Base-by-base conservation (phyloP, 805 yeast species). In the Komagataella pastoris region DNA sequence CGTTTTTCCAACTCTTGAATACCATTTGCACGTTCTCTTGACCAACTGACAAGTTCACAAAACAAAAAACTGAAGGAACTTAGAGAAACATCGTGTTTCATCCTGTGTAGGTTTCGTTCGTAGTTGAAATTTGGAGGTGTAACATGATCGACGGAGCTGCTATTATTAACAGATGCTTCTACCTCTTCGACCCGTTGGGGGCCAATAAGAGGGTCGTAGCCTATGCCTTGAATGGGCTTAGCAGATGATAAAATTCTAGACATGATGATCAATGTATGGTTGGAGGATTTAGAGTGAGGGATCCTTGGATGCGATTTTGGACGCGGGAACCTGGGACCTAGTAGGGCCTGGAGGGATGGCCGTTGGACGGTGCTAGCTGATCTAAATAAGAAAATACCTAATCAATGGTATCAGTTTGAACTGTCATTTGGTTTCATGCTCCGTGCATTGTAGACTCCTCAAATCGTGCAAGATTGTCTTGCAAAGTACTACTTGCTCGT, bases 51-150 rank as follows among this genome's bases (percentile, higher is more conserved):
- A 46, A 83, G 75, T 56, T 85, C 90, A 61, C 81, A 70, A 58
- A 85, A 86, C 18, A 88, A 66, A 57, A 80, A 84, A 24, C 88
- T 78, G 49, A 88, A 67, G 2, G 89, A 72, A 12, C 87, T 74
- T 17, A 84, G 62, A 54, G 81, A 81, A 43, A 87, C 82, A 52
- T 85, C 91, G 30, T 78, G 77, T 17, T 79, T 72, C 53, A 83
- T 76, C 57, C 90, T 76, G 54, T 77, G 80, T 47, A 81, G 68
- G 56, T 82, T 85, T 57, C 80, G 76, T 60, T 88, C 95, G 58
- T 83, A 87, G 24, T 85, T 80, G 4, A 44, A 17, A 14, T 44
- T 17, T 23, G 63, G 57, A 21, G 59, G 52, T 46, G 52, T 54
- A 51, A 49, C 30, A 62, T 57, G 17, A 62, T 56, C 3, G 77